Base-by-base conservation (phyloP, 495 filamentous ascomycete genomes). In the Penicillium paxilli region DNA sequence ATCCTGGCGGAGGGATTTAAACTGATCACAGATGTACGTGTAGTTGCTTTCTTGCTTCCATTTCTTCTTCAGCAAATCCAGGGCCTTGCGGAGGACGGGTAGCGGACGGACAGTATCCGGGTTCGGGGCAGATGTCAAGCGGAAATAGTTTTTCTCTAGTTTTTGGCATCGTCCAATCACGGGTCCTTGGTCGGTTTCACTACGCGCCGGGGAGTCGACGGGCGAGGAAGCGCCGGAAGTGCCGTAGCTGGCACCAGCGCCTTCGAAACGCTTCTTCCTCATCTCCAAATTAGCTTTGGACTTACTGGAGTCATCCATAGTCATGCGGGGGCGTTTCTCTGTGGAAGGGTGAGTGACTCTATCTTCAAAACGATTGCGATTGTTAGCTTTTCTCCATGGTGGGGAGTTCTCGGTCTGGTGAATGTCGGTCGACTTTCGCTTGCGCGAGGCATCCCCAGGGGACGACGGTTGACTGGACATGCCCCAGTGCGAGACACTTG, bases 1-100 rank as follows among this genome's bases (percentile, higher is more conserved):
- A 76, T 99, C 94, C 75, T 99, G 94, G 24, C 94, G 91, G 58
- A 98, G 79, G 9, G 94, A 99, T 71, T 99, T 99, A 80, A 98
- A 96, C 80, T 99, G 94, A 67, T 98, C 93, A 81, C 95, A 98
- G 52, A 96, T 96, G 76, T 96, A 98, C 40, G 81, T 81, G 70
- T 99, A 99, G 70, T 98, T 96, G 71, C 85, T 87, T 62, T 98
- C 92, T 58, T 85, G 83, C 61, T 84, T 89, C 94, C 94, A 98
- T 73, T 95, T 98, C 73, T 84, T 88, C 76, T 95, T 96, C 61
- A 99, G 71, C 21, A 94, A 71, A 52, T 95, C 91, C 62, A 98
- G 71, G 12, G 95, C 91, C 66, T 91, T 85, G 55, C 86, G 81
- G 40, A 99, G 77, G 20, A 99, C 74, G 38, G 75, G 72, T 55